These are phyloP conservation scores for Cetradonia linearis DNA, from an alignment of 495 filamentous ascomycete species.

Conservation along the genomic window DNA sequence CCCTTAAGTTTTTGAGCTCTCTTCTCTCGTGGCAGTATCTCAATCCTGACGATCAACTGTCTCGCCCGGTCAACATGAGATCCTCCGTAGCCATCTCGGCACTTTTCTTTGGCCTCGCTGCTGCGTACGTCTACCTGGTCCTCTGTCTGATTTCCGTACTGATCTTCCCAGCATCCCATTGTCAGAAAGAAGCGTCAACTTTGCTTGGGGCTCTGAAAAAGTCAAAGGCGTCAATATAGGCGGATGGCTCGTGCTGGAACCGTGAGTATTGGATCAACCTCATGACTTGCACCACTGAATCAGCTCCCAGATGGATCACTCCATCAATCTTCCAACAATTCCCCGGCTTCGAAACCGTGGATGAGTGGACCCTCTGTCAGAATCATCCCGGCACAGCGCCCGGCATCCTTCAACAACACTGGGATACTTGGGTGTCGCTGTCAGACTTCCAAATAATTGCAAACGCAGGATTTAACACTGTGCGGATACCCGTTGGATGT, in stretches of 20 bases:
- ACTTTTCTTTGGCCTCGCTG: conserved; percentile 1
- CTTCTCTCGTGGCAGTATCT: neutral
- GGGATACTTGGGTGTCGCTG: conserved; percentile 52
- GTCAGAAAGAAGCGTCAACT: conserved; percentile 22
- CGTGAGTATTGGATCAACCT: conserved; percentile 12
- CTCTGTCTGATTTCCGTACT: neutral
- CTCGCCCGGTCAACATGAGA: conserved; percentile 6
- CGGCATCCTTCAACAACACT: conserved; percentile 42
- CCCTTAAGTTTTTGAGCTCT: neutral
- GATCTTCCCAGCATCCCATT: conserved; percentile 1
- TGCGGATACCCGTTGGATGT: conserved; percentile 42
- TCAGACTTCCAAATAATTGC: conserved; percentile 45
- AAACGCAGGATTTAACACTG: conserved; percentile 37
- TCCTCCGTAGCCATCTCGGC: neutral
- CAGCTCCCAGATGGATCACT: conserved; percentile 33
- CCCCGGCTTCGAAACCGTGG: conserved; percentile 37
- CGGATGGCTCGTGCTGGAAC: conserved; percentile 48
- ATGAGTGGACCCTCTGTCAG: conserved; percentile 51
- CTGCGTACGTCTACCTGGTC: neutral
- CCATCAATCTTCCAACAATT: conserved; percentile 34
- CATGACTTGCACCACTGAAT: neutral
- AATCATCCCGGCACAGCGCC: conserved; percentile 40
- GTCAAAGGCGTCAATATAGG: conserved; percentile 49
- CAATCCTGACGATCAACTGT: neutral
- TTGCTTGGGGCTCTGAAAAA: conserved; percentile 36